A percentile compares a stretch with the other conserved stretches of the same genome.
Conservation (phyloP, 75 land plant genomes). For the Adiantum capillusveneris region DNA sequence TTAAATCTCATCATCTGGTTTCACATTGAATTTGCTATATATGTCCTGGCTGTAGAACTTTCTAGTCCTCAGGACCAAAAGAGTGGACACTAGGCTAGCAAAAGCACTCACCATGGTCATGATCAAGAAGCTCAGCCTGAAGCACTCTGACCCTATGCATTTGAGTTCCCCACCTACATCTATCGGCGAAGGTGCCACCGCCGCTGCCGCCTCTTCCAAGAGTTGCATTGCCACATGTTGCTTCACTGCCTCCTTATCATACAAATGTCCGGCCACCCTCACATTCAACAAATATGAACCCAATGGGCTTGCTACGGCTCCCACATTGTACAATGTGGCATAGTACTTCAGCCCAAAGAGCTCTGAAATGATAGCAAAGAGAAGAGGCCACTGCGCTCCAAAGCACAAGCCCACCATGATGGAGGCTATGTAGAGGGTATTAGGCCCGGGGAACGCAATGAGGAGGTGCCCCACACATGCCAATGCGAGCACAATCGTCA, state of each 20-base stretch:
- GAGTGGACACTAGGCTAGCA: constrained; percentile 15
- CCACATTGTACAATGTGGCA: constrained; percentile 21
- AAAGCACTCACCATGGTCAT: constrained; percentile 13
- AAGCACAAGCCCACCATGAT: constrained; percentile 48
- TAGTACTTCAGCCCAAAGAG: constrained; percentile 61
- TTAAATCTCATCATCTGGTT: too few species aligned
- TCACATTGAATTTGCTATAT: too few species aligned
- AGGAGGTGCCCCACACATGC: constrained; percentile 50
- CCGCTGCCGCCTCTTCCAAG: background rate
- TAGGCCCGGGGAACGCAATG: constrained; percentile 42
- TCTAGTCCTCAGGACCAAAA: constrained; percentile 27
- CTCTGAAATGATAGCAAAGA: constrained; percentile 57
- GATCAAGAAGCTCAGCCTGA: constrained; percentile 24
- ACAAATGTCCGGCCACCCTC: constrained; percentile 18
- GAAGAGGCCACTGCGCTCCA: constrained; percentile 46
- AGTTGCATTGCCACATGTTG: constrained; percentile 9
- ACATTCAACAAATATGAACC: constrained; percentile 15
- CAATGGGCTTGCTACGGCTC: constrained; percentile 12
- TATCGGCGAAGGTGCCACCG: background rate
- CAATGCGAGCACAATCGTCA: constrained; percentile 33
- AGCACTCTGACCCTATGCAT: constrained; percentile 16
- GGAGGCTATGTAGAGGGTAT: constrained; percentile 42
- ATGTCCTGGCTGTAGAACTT: constrained; percentile 20
- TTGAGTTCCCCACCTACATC: background rate
- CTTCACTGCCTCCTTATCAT: constrained; percentile 21